Conservation (phyloP, 2,329 filamentous ascomycete species). For the Xylariaceae sp. region DNA sequence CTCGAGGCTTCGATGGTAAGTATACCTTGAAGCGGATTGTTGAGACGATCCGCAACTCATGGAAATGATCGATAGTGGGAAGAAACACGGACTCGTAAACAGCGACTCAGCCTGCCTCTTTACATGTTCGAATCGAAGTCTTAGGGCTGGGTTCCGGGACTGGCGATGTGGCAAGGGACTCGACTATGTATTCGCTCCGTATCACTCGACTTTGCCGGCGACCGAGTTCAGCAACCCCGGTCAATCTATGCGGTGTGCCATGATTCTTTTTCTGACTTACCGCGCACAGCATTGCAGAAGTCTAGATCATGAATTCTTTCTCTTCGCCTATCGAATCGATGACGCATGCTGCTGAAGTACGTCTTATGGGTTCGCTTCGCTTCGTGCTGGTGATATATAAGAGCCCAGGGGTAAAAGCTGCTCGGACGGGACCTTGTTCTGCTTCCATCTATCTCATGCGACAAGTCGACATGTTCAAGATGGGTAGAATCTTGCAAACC, state of each 20-base stretch:
- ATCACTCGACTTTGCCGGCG: neutral
- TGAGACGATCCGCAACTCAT: no score
- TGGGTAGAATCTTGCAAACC: constrained; percentile 1
- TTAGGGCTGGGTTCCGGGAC: no score
- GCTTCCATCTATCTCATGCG: neutral
- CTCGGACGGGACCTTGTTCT: no score
- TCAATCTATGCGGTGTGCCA: neutral
- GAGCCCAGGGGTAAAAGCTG: neutral
- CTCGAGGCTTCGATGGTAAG: no score
- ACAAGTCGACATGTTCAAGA: neutral
- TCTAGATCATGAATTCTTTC: neutral
- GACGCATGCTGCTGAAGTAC: neutral
- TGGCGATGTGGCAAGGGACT: no score
- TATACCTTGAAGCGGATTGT: no score
- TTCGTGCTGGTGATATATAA: neutral
- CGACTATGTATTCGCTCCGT: no score
- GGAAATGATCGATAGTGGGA: no score
- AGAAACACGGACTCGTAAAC: no score
- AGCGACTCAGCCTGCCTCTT: no score
- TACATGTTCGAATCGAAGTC: no score
- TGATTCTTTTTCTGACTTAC: neutral
- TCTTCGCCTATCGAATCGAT: neutral
- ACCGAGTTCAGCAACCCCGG: neutral
- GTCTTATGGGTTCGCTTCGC: neutral
- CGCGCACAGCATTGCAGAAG: neutral